Base-by-base conservation (phyloP, 169 alveolate species). In the Eimeria mitis region DNA sequence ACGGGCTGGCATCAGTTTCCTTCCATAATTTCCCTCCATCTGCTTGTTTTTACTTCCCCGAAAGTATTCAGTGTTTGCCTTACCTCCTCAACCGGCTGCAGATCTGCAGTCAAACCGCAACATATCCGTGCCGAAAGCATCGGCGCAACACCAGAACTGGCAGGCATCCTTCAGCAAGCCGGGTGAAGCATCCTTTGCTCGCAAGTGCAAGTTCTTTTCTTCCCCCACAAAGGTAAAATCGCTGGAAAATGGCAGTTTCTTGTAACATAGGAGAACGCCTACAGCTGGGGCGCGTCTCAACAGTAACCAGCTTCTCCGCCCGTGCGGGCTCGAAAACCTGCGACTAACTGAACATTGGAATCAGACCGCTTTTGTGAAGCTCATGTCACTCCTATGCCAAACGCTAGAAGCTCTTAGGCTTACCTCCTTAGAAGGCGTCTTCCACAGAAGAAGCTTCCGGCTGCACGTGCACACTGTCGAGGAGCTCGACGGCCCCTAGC, bases 141-240 rank as follows among this genome's bases (percentile, higher is more conserved):
- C 49, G 75, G 54, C 71, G 54, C 75, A 28, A 83, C 90, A 31
- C 75, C 68, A 78, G 25, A 42, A 42, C 47, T 78, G 88, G 88
- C 88, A 78, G 63, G 68, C 63, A 47, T 83, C 73, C 52, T 13
- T 49, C 90, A 23, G n/a, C 90, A 56, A 83, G 90, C 90, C 75
- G 90, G 65, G 90, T 37, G 90, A 47, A n/a, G 37, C 75, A 34
- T 31, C 75, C 73, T 47, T 37, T 34, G 75, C 7, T 56, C 49
- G 75, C 90, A 49, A 40, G 54, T 52, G 23, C 34, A 54, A n/a
- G 49, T 83, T 37, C 52, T 1, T 49, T 31, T 56, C 16, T 49
- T 37, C 68, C 54, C n/a, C 73, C 70, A 52, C 52, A 54, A 83
- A 83, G 73, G 90, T 78, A 78, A 19, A 78, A 44, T 13, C 1